These are phyloP conservation scores for Gossypium davidsonii DNA, from an alignment of 441 rosid genomes.

Conservation along the genomic window DNA sequence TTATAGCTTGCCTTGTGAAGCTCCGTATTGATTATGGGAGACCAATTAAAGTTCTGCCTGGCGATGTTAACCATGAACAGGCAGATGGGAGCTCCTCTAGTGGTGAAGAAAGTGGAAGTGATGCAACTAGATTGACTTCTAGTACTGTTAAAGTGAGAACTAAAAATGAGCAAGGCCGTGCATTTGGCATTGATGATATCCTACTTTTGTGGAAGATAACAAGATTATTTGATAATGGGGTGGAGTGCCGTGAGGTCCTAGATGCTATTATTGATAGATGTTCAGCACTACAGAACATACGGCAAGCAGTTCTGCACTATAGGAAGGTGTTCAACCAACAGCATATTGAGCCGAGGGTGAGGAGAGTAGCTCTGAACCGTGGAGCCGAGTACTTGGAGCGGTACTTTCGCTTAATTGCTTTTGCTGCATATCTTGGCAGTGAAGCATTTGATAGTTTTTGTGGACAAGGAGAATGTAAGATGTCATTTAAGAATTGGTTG, in stretches of 20 bases:
- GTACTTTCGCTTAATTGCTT: conserved; percentile 89
- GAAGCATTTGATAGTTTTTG: conserved; percentile 89
- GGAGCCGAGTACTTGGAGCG: conserved; percentile 98
- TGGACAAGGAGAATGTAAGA: conserved; percentile 67
- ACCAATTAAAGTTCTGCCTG: conserved; percentile 67
- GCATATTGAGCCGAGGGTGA: conserved; percentile 83
- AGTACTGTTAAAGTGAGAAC: conserved; percentile 28
- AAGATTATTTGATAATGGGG: conserved; percentile 86
- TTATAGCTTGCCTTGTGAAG: conserved; percentile 95
- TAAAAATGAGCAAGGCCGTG: conserved; percentile 47
- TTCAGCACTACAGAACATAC: conserved; percentile 93
- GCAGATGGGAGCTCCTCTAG: conserved; percentile 83
- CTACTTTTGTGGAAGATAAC: conserved; percentile 87
- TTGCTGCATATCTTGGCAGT: conserved; percentile 98
- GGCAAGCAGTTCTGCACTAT: conserved; percentile 85
- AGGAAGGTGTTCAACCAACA: conserved; percentile 90
- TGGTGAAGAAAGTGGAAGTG: conserved; percentile 82
- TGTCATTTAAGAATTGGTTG: conserved; percentile 90
- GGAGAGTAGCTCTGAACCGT: conserved; percentile 87
- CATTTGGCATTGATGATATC: conserved; percentile 93
- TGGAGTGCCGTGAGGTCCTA: conserved; percentile 88
- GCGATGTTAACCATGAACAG: conserved; percentile 54
- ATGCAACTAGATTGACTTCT: conserved; percentile 32
- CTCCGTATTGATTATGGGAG: conserved; percentile 83
- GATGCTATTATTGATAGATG: conserved; percentile 96